Evolutionary conservation across 1,139 yeast species (phyloP).

Genomic region (Suhomyces bribrorum): DNA sequence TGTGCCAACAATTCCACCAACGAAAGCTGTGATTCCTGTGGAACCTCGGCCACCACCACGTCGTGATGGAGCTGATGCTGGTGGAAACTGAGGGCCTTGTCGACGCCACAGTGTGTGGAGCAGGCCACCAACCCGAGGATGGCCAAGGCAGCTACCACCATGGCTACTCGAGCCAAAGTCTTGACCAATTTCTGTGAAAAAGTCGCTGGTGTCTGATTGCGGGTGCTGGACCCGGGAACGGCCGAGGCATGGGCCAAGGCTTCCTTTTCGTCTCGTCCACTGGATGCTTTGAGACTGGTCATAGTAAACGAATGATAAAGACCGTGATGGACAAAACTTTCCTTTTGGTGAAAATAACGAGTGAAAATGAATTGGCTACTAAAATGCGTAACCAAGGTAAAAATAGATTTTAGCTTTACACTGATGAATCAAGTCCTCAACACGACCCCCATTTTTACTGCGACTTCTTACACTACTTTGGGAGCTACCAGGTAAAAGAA

Average conservation of each 20-base stretch:
- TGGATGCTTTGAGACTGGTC: background rate
- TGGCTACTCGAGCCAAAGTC: background rate
- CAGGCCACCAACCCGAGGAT: background rate
- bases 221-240: no score
- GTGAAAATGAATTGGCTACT: background rate
- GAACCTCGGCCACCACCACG: background rate
- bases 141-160: background rate
- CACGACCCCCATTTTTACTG: background rate
- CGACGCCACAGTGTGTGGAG: background rate
- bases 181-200: background rate
- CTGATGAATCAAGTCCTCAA: no score
- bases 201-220: no score
- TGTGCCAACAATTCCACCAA: background rate
- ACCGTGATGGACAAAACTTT: no score
- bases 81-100: background rate
- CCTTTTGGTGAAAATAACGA: background rate
- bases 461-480: no score
- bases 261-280: background rate
- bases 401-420: background rate
- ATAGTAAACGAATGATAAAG: background rate
- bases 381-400: background rate
- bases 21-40: background rate
- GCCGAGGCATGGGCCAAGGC: background rate
- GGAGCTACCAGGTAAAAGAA: no score
- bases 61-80: background rate